Evolutionary conservation across 2,329 filamentous ascomycete genomes (phyloP).

Genomic region (Colletotrichum costaricense): DNA sequence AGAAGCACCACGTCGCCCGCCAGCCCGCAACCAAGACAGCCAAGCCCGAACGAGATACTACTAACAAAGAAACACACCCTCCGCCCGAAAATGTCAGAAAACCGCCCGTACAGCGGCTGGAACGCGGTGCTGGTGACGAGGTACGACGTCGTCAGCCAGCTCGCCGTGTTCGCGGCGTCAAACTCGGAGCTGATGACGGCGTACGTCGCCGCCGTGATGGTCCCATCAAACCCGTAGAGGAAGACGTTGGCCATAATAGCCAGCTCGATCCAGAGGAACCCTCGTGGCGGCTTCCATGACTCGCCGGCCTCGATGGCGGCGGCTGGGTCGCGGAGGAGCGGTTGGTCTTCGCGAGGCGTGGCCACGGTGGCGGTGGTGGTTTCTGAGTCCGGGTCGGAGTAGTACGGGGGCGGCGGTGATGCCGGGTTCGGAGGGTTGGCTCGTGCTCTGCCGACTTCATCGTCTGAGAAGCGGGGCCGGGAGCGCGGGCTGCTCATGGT

Average conservation of each 20-base stretch:
- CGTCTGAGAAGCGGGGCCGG: conserved; percentile 23
- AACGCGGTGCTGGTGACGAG: conserved; percentile 78
- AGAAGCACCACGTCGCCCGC: conserved; percentile 68
- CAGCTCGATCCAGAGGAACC: conserved; percentile 69
- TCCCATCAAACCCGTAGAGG: conserved; percentile 76
- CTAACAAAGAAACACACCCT: conserved; percentile 73
- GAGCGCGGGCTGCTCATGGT: neutral
- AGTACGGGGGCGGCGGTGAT: conserved; percentile 17
- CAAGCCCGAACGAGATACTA: conserved; percentile 69
- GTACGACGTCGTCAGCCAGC: conserved; percentile 81
- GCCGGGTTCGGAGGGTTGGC: neutral
- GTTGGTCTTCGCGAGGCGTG: conserved; percentile 37
- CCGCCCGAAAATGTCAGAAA: conserved; percentile 77
- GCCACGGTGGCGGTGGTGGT: neutral
- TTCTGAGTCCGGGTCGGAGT: conserved; percentile 5
- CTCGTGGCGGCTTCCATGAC: conserved; percentile 59
- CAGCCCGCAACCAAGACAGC: conserved; percentile 74
- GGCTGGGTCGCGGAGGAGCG: conserved; percentile 38
- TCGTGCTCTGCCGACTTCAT: conserved; percentile 19
- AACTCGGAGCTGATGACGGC: conserved; percentile 82
- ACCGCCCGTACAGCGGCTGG: conserved; percentile 76
- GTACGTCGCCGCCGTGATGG: conserved; percentile 79
- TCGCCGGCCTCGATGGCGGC: conserved; percentile 30
- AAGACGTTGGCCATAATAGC: conserved; percentile 75
- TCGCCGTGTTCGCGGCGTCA: conserved; percentile 76